These are phyloP conservation scores for Mycena vulgaris DNA, from an alignment of 768 basidiomycete genomes.

Conservation along the genomic window DNA sequence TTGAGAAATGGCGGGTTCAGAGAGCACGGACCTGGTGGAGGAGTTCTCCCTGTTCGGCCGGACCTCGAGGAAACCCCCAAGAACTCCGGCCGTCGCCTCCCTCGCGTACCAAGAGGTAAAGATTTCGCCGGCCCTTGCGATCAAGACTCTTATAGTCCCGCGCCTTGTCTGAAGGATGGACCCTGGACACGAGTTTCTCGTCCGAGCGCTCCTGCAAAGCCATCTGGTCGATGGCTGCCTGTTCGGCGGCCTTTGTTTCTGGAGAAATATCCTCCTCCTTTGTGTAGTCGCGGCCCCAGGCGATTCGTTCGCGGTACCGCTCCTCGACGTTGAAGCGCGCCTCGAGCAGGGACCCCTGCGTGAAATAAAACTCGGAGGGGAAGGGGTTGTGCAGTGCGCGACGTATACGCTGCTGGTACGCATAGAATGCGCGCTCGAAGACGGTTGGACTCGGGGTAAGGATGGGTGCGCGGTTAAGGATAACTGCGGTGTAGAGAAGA, in stretches of 20 bases:
- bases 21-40: constrained; percentile 78
- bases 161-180: constrained; percentile 71
- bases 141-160: constrained; percentile 84
- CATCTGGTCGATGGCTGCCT: constrained; percentile 71
- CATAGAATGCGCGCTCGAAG: constrained; percentile 87
- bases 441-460: constrained; percentile 78
- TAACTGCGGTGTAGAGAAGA: constrained; percentile 71
- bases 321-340: constrained; percentile 86
- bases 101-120: constrained; percentile 87
- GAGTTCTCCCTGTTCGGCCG: constrained; percentile 72
- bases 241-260: constrained; percentile 65
- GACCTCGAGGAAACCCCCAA: constrained; percentile 90
- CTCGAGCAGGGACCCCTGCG: constrained; percentile 89
- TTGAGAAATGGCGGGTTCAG: neutral
- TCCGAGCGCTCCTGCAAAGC: constrained; percentile 73
- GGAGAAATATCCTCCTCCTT: constrained; percentile 60
- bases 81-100: constrained; percentile 59
- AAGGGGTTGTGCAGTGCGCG: constrained; percentile 91
- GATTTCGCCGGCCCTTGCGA: constrained; percentile 85
- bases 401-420: constrained; percentile 87
- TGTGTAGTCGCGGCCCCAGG: constrained; percentile 80
- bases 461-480: constrained; percentile 85
- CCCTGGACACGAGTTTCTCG: constrained; percentile 74
- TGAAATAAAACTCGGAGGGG: constrained; percentile 94
- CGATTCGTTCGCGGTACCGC: constrained; percentile 75